Base-by-base conservation (phyloP, 139 green algal genomes). In the Choricystis sp. region DNA sequence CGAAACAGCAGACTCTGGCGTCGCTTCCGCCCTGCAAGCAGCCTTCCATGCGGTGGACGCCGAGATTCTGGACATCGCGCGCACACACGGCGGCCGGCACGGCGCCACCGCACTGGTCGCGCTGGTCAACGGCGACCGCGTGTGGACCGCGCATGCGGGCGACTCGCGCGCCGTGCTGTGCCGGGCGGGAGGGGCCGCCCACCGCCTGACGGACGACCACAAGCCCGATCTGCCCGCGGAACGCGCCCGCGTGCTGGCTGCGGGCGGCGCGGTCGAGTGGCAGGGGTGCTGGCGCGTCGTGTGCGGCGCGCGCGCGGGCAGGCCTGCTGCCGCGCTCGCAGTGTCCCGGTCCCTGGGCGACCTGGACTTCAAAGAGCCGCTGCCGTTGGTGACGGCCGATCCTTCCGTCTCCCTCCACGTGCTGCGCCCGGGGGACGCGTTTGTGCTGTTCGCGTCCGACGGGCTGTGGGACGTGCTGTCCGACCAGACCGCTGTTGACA, bases 391-490 rank as follows among this genome's bases (percentile, higher is more conserved):
- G 9, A 52, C 40, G 40, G 40, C 40, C 40, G 40, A 52, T 16
- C 29, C 31, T 29, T 26, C 59, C 48, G 49, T 62, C 40, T 3
- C 24, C 29, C 30, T 29, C 29, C 4, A 62, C 16, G 4, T 58
- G 62, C 48, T 64, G 57, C 29, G 52, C 55, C 14, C 48, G 19
- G 74, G 70, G 3, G 81, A 86, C 56, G 78, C 88, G 66, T 87
- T 86, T 57, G 55, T 97, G 1, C 79, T 97, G 28, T 62, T 97
- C 20, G 91, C 87, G 28, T 86, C 70, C 29, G 91, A 98, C 72
- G 91, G 91, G 21, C 65, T 98, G 57, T 98, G 91, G 91, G 91
- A 98, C 61, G 88, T 94, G 19, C 64, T 96, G 26, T 69, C 65
- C 26, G 91, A 94, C 61, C 72, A 94, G 80, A 84, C 92, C 27